Evolutionary conservation across 257 asterid genomes (phyloP).

Genomic region (Thymus mandschuricus): DNA sequence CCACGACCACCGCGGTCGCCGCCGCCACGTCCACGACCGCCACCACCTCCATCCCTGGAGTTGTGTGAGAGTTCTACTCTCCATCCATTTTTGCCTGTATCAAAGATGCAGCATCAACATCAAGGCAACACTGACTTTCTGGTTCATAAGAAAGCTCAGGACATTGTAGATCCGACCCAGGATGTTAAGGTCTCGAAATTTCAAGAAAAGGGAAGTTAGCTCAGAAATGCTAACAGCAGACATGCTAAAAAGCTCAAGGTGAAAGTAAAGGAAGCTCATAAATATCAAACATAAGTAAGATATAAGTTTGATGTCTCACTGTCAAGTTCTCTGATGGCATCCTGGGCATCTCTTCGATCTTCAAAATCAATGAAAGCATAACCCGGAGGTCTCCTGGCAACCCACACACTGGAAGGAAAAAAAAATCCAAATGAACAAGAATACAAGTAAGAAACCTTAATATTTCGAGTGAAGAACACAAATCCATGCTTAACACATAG

Average conservation of each 20-base stretch:
- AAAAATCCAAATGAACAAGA: constrained; percentile 18
- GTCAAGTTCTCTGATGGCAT: constrained; percentile 82
- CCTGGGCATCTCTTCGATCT: constrained; percentile 87
- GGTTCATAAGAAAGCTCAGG: background rate
- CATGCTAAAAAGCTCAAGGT: background rate
- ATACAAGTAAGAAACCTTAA: background rate
- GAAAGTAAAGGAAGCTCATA: background rate
- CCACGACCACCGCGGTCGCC: constrained; percentile 69
- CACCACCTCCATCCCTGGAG: constrained; percentile 59
- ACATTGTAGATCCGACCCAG: background rate
- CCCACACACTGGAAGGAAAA: constrained; percentile 77
- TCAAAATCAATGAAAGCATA: constrained; percentile 91
- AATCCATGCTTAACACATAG: constrained; percentile 1
- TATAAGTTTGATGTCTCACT: constrained; percentile 42
- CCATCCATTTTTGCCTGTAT: constrained; percentile 91
- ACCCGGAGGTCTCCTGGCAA: constrained; percentile 97
- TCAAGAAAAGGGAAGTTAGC: background rate
- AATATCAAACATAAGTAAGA: background rate
- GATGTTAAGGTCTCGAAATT: background rate
- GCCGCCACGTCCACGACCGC: constrained; percentile 64
- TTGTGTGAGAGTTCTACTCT: constrained; percentile 95
- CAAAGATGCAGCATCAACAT: background rate
- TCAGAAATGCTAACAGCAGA: background rate
- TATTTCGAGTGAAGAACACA: background rate
- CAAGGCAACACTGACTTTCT: background rate